phyloP scores from a whole-genome alignment of 2,329 filamentous ascomycete genomes.

The Ceratocystis destructans region DNA sequence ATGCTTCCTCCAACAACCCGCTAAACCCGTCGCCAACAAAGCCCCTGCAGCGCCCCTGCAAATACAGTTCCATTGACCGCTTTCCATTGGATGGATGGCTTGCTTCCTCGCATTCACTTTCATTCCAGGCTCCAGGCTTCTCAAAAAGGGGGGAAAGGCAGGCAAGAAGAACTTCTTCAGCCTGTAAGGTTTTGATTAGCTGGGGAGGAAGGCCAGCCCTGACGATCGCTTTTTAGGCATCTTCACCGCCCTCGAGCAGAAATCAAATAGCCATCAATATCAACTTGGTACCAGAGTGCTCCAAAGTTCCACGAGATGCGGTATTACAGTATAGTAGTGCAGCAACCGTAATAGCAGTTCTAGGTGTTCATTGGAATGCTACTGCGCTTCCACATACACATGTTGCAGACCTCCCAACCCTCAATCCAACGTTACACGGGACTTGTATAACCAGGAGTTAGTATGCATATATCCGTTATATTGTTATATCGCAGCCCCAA shows the following conservation, averaged over 20 bases:
- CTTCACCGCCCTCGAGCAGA: neutral
- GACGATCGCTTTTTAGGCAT: neutral
- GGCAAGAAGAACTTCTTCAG: too few relatives aligned
- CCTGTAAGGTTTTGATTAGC: too few relatives aligned
- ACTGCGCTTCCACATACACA: neutral
- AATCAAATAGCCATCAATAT: too few relatives aligned
- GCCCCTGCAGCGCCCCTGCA: neutral
- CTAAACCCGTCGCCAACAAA: neutral
- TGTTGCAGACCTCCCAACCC: neutral
- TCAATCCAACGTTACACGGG: neutral
- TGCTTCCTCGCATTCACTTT: too few relatives aligned
- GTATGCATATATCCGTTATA: slow-evolving; percentile 2
- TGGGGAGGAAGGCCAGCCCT: neutral
- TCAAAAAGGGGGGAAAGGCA: neutral
- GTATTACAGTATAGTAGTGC: too few relatives aligned
- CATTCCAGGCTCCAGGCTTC: neutral
- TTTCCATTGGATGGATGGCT: neutral
- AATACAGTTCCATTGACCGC: neutral
- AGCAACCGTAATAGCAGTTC: neutral
- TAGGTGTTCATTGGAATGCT: neutral
- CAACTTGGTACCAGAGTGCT: too few relatives aligned
- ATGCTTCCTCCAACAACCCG: neutral
- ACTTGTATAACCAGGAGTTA: neutral
- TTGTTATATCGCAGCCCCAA: neutral
- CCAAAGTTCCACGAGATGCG: too few relatives aligned